Evolutionary conservation across 2,329 filamentous ascomycete genomes (phyloP).

Genomic region (Diaporthe amygdali): DNA sequence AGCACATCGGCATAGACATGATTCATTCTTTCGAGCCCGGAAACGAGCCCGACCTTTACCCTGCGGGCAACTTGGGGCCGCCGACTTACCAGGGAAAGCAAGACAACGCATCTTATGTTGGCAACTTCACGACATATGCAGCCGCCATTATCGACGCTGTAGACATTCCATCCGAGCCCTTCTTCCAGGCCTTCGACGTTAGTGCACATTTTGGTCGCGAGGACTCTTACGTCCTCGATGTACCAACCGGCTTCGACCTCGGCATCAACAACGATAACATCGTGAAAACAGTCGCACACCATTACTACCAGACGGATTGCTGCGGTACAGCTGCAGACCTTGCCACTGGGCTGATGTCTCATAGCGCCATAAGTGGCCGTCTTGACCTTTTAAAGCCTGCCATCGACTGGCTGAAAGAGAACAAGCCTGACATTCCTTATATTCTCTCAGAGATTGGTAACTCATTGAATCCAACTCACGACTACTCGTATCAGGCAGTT

Average conservation of each 20-base stretch:
- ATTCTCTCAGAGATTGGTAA: slow-evolving; percentile 43
- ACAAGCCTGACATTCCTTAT: slow-evolving; percentile 37
- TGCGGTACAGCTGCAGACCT: slow-evolving; percentile 35
- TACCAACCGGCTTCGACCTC: slow-evolving; percentile 36
- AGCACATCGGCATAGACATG: slow-evolving; percentile 35
- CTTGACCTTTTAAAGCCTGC: slow-evolving; percentile 34
- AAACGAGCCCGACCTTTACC: slow-evolving; percentile 42
- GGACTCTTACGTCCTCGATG: slow-evolving; percentile 34
- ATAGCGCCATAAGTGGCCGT: slow-evolving; percentile 19
- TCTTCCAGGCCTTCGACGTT: slow-evolving; percentile 43
- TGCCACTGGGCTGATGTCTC: slow-evolving; percentile 26
- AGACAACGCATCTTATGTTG: slow-evolving; percentile 40
- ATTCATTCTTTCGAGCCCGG: slow-evolving; percentile 43
- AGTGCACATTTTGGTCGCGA: slow-evolving; percentile 33
- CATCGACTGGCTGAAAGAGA: slow-evolving; percentile 38
- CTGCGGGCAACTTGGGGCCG: slow-evolving; percentile 34
- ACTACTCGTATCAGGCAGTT: slow-evolving; percentile 38
- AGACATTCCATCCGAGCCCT: slow-evolving; percentile 32
- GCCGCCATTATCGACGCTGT: slow-evolving; percentile 35
- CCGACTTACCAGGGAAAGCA: slow-evolving; percentile 40
- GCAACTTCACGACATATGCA: slow-evolving; percentile 40
- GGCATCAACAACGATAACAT: slow-evolving; percentile 38
- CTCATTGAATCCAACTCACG: slow-evolving; percentile 36
- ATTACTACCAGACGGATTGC: slow-evolving; percentile 41
- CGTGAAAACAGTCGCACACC: slow-evolving; percentile 42